A percentile compares a stretch with the other conserved stretches of the same genome.
Evolutionary conservation across 129 eudicot species (phyloP).

Genomic region (Solidago caesia): DNA sequence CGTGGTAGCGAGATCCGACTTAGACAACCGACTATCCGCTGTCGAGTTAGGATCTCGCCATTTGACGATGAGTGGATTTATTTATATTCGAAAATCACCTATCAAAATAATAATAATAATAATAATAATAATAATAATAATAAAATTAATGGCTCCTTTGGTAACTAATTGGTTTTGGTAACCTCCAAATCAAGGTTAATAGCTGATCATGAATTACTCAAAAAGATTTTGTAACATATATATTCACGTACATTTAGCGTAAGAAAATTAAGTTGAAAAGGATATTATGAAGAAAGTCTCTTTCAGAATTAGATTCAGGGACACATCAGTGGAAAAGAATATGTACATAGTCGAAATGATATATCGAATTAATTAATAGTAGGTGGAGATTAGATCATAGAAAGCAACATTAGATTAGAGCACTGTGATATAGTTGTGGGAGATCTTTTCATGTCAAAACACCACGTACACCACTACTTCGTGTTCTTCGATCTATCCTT

Average conservation of each 20-base stretch:
- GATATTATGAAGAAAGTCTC: conserved; percentile 13
- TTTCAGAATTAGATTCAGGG: conserved; percentile 27
- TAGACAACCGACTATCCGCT: no score
- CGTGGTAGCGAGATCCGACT: no score
- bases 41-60: no score
- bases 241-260: neutral
- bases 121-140: no score
- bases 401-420: conserved; percentile 17
- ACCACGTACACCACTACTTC: conserved; percentile 15
- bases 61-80: no score
- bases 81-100: no score
- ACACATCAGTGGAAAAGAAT: conserved; percentile 17
- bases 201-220: neutral
- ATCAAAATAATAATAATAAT: no score
- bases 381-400: conserved; percentile 10
- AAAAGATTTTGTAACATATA: neutral
- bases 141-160: no score
- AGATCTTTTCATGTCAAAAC: neutral
- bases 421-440: no score
- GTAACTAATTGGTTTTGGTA: no score
- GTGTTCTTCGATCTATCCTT: conserved; percentile 11
- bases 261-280: conserved; percentile 16
- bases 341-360: neutral
- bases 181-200: neutral
- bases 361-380: neutral